A percentile compares a stretch with the other conserved stretches of the same genome.
Conservation (phyloP, 2,329 filamentous ascomycete species). For the Pseudogymnoascus sp. region DNA sequence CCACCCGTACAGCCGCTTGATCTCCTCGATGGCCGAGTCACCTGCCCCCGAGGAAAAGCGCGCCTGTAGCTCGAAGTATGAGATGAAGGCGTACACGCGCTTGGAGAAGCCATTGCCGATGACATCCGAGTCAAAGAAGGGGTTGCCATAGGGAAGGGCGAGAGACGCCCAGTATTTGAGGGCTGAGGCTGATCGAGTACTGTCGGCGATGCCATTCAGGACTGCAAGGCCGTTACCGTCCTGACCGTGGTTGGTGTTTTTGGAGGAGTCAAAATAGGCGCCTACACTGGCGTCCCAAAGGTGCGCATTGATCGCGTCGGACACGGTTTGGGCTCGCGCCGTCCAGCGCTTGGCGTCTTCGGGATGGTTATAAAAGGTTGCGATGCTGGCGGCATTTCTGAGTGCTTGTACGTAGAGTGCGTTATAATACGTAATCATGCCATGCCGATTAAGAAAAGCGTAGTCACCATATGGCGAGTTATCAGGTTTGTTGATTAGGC, state of each 20-base stretch:
- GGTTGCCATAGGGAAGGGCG: conserved; percentile 37
- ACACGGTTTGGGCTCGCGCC: conserved; percentile 29
- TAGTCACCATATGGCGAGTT: conserved; percentile 41
- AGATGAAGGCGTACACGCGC: conserved; percentile 44
- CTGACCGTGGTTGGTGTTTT: conserved; percentile 34
- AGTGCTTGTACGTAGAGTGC: conserved; percentile 41
- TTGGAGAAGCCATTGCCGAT: conserved; percentile 32
- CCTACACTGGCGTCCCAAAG: conserved; percentile 34
- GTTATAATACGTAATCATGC: conserved; percentile 44
- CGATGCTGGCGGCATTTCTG: conserved; percentile 35
- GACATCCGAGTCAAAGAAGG: conserved; percentile 41
- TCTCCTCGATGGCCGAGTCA: conserved; percentile 35
- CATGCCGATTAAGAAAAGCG: conserved; percentile 40
- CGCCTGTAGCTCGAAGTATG: conserved; percentile 44
- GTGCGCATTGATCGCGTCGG: conserved; percentile 29
- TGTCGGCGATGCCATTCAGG: conserved; percentile 30
- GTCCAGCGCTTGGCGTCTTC: conserved; percentile 35
- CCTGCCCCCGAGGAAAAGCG: conserved; percentile 33
- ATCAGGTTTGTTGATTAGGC: conserved; percentile 34
- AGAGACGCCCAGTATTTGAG: conserved; percentile 34
- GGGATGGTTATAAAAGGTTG: conserved; percentile 24
- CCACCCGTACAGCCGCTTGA: conserved; percentile 40
- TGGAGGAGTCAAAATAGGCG: conserved; percentile 38
- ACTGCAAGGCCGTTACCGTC: conserved; percentile 43
- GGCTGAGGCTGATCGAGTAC: conserved; percentile 26